Evolutionary conservation across 2,329 filamentous ascomycete genomes (phyloP), one percentile per base, ranked within the genome.

Genomic region (Alternaria brassicae): DNA sequence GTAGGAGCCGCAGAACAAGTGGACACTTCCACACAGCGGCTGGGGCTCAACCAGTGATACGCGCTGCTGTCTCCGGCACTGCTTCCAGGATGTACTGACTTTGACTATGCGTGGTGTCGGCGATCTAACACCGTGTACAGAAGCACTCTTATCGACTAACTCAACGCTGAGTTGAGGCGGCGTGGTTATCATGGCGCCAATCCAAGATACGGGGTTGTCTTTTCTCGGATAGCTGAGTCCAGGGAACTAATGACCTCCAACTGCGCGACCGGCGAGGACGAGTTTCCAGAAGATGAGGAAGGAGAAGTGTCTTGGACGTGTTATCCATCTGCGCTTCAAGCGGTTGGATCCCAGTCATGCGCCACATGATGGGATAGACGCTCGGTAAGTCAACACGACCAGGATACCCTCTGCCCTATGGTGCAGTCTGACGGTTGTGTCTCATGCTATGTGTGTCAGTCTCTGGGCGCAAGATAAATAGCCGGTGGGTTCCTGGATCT

Each of bases 1-100:
- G 53, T 67, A 50, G 66, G 71, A 72, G 63, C 56, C 57, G 60
- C 68, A 39, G 63, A 72, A 69, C 59, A 69, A 71, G 64, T 40
- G 44, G 48, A 48, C 34, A 19, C 45, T 50, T 42, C n/a, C 17
- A 53, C 39, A 52, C 45, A 17, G 45, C 47, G 40, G 23, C 36
- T 56, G 39, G 54, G n/a, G 27, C 23, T 39, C 23, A 21, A 25
- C 41, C 48, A 49, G 48, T 58, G 12, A 36, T 23, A 40, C 44
- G 32, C 21, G 42, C 36, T 36, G 28, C 47, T 25, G 17, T 44
- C 36, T 37, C 44, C 51, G 44, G 51, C 44, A 32, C 51, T 55
- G 37, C 34, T 37, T 25, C 36, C 51, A 30, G 30, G 25, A 36
- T 41, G 21, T 12, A 42, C 42, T 47, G 45, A 39, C 45, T 30